Percentiles rank a stretch among this genome's conserved stretches.
Conservation (phyloP, 192 early-diverging fungal species). For the Backusella westeae region DNA sequence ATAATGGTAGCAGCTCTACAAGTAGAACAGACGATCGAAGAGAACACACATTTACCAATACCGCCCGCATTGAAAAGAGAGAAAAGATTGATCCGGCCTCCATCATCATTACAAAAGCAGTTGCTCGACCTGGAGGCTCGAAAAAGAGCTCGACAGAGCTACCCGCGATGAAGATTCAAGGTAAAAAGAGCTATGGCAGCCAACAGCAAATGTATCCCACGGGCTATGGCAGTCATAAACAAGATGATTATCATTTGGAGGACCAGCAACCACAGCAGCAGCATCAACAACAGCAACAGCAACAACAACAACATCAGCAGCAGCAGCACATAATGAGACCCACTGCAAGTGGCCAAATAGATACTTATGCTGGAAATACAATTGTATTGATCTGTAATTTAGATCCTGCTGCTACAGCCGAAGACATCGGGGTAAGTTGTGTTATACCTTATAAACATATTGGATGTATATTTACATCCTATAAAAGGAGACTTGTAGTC, state of each 20-base stretch:
- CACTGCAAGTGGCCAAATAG: not conserved
- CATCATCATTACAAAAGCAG: conserved; percentile 15
- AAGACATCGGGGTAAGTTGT: conserved; percentile 42
- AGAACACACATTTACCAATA: not conserved
- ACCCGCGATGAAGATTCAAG: not conserved
- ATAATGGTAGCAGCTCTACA: not conserved
- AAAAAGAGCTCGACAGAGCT: not conserved
- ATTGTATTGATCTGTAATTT: conserved; percentile 45
- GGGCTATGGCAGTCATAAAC: not conserved
- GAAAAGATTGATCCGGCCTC: conserved; percentile 16
- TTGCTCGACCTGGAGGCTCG: not conserved
- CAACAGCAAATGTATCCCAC: not conserved
- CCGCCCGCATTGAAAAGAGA: not conserved
- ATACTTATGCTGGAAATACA: not conserved
- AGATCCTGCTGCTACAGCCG: conserved; percentile 46
- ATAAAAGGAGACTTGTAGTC: conserved; percentile 33
- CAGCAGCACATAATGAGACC: not conserved
- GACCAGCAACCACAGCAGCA: not conserved
- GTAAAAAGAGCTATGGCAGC: not conserved
- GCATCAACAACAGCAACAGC: too few species aligned
- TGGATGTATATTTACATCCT: not conserved
- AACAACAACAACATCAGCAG: not conserved
- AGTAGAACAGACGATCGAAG: not conserved
- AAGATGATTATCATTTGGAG: not conserved
- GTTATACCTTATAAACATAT: not conserved